Conservation (phyloP, 2,329 filamentous ascomycete genomes). For the Fusarium globosum region DNA sequence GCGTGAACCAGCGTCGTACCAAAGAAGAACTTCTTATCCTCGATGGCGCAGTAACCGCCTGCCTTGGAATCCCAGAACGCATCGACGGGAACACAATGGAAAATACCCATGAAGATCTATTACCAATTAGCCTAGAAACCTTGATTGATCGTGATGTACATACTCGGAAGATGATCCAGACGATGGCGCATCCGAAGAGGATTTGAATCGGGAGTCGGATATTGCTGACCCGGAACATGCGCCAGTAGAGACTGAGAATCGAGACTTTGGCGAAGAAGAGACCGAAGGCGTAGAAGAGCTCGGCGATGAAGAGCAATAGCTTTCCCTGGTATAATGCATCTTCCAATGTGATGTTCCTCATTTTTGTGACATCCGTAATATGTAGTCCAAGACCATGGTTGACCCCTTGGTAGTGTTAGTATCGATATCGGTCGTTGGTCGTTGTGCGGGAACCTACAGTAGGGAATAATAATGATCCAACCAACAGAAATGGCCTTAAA, state of each 20-base stretch:
- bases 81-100: conserved; percentile 34
- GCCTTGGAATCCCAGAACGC: conserved; percentile 29
- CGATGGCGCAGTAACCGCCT: conserved; percentile 20
- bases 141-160: accelerated
- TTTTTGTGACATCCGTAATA: conserved; percentile 1
- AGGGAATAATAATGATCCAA: conserved; percentile 33
- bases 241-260: conserved; percentile 48
- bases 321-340: too few relatives aligned
- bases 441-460: conserved; percentile 10
- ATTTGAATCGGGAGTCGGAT: conserved; percentile 45
- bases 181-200: conserved; percentile 36
- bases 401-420: conserved; percentile 27
- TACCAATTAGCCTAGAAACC: not conserved
- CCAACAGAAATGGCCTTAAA: conserved; percentile 23
- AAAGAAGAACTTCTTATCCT: conserved; percentile 49
- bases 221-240: conserved; percentile 43
- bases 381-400: conserved; percentile 32
- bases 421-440: too few relatives aligned
- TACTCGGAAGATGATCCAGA: conserved; percentile 47
- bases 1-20: conserved; percentile 48
- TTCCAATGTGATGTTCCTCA: not conserved
- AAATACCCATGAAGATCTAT: conserved; percentile 33
- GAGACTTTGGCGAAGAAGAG: conserved; percentile 46
- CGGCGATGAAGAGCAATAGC: conserved; percentile 40
- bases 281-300: conserved; percentile 45